Base-by-base conservation (phyloP, 176 grass and related monocot species). In the Musa troglodytarum region DNA sequence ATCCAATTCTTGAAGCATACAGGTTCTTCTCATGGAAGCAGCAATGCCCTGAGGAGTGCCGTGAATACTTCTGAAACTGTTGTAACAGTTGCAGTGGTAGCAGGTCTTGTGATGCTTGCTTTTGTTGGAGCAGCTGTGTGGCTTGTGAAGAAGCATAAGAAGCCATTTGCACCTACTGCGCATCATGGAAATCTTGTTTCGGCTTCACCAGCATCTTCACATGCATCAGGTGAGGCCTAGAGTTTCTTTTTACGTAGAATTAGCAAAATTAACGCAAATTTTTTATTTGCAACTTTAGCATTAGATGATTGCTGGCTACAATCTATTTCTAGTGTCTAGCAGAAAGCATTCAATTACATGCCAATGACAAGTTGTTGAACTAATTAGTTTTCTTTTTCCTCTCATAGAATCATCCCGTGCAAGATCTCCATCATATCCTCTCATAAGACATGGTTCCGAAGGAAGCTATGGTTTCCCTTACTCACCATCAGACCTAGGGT, bases 131-230 rank as follows among this genome's bases (percentile, higher is more conserved):
- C 83, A 0, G 78, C 83, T 25, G 68, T 81, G 69, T 81, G 86
- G 24, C 82, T 93, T 73, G 88, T 89, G 70, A 87, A 85, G 78
- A 85, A 89, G 81, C 77, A 85, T 29, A 76, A 80, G 70, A 78
- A 83, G 71, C 61, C 79, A 63, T 69, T 83, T 34, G 78, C 17
- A 28, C 74, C 82, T 8, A 54, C 68, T 0, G 1, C 82, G 51
- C 77, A 82, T 9, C 65, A 29, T 15, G 73, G 73, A n/a, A 62
- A 52, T 29, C 52, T 87, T 16, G 79, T 74, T 54, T 81, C 79
- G 71, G 82, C 84, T 55, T 89, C 87, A 7, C 82, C 90, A 21
- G 16, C 19, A 19, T 29, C 52, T 49, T 85, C 87, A 51, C 72
- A 81, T 81, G 63, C 79, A 67, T 89, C 87, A 71, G 87, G 90